Base-by-base conservation (phyloP, 331 rosid genomes). In the Quercus phellos region DNA sequence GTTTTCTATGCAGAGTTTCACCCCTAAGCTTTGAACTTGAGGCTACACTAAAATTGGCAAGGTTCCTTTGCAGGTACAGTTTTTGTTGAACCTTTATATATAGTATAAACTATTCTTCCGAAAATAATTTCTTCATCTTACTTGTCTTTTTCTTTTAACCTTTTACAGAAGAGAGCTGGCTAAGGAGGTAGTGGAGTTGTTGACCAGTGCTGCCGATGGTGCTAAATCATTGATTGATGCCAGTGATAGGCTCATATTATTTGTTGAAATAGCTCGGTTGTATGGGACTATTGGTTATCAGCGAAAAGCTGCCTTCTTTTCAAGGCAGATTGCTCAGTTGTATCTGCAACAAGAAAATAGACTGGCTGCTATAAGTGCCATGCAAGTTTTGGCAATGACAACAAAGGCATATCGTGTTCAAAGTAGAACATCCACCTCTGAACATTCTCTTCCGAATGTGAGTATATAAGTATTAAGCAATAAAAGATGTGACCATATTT, bases 311-410 rank as follows among this genome's bases (percentile, higher is more conserved):
- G 92, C 92, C 66, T 88, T 88, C 76, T 88, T 88, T 81, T 83
- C 87, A 3, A 88, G 90, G 89, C 92, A 89, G 96, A 93, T 94
- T 76, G 99, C 99, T 60, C 97, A 92, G 84, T 86, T 94, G 82
- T 94, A 94, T 89, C 78, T 92, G 88, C 99, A 92, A 80, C 97
- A 94, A 76, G 98, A 94, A 76, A 91, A 92, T 85, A 89, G 92
- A 74, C 74, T 91, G 81, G 96, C 99, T 78, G 99, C 99, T 80
- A 93, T 95, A 66, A 95, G 99, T 76, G 99, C 99, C 71, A 82
- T 95, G 98, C 99, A 95, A 88, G 98, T 95, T 88, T 88, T 95
- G 86, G 96, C 97, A 27, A 87, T 95, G 96, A 95, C 99, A 66
- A 90, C 99, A 6, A 93, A 88, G 90, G 98, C 99, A 29, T 95